Base-by-base conservation (phyloP, 1,139 yeast genomes). In the Geotrichum klebahnii region DNA sequence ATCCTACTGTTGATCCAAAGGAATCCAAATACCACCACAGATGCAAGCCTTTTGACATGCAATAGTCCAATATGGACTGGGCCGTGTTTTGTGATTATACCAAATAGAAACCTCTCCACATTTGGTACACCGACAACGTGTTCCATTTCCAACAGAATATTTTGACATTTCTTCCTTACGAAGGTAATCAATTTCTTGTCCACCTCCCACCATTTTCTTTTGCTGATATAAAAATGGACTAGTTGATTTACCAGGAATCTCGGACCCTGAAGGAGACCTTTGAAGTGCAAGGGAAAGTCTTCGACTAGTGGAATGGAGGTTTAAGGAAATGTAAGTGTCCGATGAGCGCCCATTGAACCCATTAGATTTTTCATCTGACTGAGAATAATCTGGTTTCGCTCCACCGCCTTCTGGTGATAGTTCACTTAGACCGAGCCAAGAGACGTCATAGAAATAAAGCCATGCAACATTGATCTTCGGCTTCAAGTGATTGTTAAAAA, bases 1-100 rank as follows among this genome's bases (percentile, higher is more conserved):
- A 20, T 34, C 5, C 2, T 9, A 28, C 9, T 48, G n/a, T 23
- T 51, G 39, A 6, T 52, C 54, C 37, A 42, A 28, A 5, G 48
- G 45, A 9, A 53, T 45, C 55, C 54, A 53, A 14, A 23, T 33
- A 12, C 87, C 86, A 0, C 95, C 95, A 65, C 96, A 87, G 22
- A 84, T 71, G 66, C 96, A 87, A 17, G 80, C 79, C 56, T 90
- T 71, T 57, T 83, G 90, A 62, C 84, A 82, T 1, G 84, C 84
- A 71, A 81, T 74, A 0, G 85, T 79, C 88, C 90, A 84, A 52
- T 78, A 75, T 1, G 80, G 77, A 17, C 73, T 63, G 3, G 69
- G 53, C 61, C 58, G 55, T 3, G 59, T 52, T 26, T 60, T 59
- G 24, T 57, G 56, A 24, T 61, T 62, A 8, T 66, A 71, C 33